Evolutionary conservation across 306 rosid species (phyloP).

Genomic region (Oemleria cerasiformis): DNA sequence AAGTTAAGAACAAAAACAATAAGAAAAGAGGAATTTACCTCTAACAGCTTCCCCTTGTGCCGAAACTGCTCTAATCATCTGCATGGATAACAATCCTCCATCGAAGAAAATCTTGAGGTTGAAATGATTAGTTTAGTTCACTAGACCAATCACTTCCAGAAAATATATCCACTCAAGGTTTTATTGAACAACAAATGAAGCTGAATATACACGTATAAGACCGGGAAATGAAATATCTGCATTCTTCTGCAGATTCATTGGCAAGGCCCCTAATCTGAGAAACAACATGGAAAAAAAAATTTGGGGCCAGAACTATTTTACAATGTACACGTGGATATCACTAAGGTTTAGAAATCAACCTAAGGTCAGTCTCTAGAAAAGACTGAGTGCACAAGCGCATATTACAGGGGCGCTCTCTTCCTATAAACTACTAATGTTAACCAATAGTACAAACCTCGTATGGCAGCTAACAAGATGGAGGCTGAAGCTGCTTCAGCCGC

Average conservation of each 20-base stretch:
- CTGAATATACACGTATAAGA: constrained; percentile 36
- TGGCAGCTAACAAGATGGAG: constrained; percentile 66
- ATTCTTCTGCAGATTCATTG: constrained; percentile 77
- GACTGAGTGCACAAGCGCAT: constrained; percentile 40
- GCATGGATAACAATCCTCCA: not conserved
- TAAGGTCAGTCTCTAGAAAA: constrained; percentile 31
- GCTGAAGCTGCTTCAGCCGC: constrained; percentile 90
- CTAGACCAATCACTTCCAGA: not conserved
- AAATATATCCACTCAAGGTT: constrained; percentile 27
- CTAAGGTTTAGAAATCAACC: constrained; percentile 55
- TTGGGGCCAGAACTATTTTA: constrained; percentile 55
- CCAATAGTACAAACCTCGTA: constrained; percentile 21
- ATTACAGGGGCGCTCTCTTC: constrained; percentile 40
- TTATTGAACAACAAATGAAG: constrained; percentile 45
- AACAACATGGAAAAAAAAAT: constrained; percentile 34
- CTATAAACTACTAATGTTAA: constrained; percentile 51
- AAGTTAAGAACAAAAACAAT: not conserved
- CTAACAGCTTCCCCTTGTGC: constrained; percentile 75
- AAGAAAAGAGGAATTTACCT: constrained; percentile 37
- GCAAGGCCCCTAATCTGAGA: constrained; percentile 37
- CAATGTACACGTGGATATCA: constrained; percentile 63
- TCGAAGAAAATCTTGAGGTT: not conserved
- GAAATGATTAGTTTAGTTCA: not conserved
- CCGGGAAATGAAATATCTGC: constrained; percentile 55
- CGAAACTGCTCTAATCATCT: constrained; percentile 63